Base-by-base conservation (phyloP, 1,284 basidiomycete genomes). In the Wolfiporia cocos region DNA sequence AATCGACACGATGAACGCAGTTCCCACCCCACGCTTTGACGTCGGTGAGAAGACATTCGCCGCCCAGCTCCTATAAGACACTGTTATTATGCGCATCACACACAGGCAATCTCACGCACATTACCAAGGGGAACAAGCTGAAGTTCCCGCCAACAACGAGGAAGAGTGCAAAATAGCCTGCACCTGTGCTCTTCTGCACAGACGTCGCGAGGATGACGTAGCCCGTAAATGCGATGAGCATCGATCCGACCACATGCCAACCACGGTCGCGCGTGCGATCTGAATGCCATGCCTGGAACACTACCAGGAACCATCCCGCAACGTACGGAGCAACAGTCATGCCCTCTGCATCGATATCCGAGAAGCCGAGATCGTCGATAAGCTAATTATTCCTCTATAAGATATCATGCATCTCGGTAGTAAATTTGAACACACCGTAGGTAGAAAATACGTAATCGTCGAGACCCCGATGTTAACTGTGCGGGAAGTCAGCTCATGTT, bases 1-100 rank as follows among this genome's bases (percentile, higher is more conserved):
- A 38, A 77, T 70, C 1, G 74, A 75, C 21, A 76, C 73, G 39
- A 77, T 73, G 53, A 77, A 77, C 6, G 74, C 74, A 1, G 73
- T 76, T 3, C 75, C 75, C 35, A 76, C 75, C 30, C 74, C 75
- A 31, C 75, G 65, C 52, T 77, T 77, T 1, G 72, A 74, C 11
- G 74, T 77, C 17, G 74, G 75, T 9, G 74, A 71, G 48, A 78
- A 74, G 3, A 65, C 59, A 51, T 76, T 76, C 7, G 74, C 71
- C 7, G 74, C 73, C 75, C 75, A 78, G 54, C 72, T 74, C 73
- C 73, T 75, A 46, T 23, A 36, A 28, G 14, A 2, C 37, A 14
- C n/a, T 15, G 12, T 29, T 6, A 19, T 18, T 21, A 44, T 21
- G 23, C 20, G 14, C 20, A 32, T 28, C 5, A 41, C 36, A 19